Evolutionary conservation across 2,329 filamentous ascomycete species (phyloP).

Genomic region (Dactylellina parvicollis): DNA sequence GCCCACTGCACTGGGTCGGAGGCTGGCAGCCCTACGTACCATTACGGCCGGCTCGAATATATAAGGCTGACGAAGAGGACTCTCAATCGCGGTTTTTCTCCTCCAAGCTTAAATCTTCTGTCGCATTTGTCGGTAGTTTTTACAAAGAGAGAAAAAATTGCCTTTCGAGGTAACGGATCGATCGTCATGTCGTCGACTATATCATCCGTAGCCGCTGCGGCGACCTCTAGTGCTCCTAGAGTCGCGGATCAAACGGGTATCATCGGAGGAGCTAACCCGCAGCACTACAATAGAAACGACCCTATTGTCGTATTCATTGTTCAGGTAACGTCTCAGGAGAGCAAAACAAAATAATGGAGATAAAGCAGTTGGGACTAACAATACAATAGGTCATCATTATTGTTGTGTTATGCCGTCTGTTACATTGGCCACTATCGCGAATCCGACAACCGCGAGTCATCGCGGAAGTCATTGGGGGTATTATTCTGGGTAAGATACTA

Average conservation of each 20-base stretch:
- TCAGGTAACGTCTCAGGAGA: constrained; percentile 66
- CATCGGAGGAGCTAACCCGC: constrained; percentile 75
- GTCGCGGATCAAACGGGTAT: constrained; percentile 72
- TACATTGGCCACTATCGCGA: constrained; percentile 79
- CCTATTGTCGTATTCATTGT: constrained; percentile 81
- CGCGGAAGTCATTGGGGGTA: constrained; percentile 82
- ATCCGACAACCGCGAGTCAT: constrained; percentile 84
- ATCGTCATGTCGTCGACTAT: constrained; percentile 22
- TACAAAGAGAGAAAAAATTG: background rate
- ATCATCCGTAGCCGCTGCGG: constrained; percentile 34
- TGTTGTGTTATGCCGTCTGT: constrained; percentile 76
- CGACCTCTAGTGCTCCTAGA: constrained; percentile 58
- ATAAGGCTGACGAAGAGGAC: too few relatives aligned
- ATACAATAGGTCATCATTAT: constrained; percentile 72
- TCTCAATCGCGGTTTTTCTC: too few relatives aligned
- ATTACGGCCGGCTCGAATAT: too few relatives aligned
- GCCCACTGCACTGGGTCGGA: too few relatives aligned
- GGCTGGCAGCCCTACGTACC: too few relatives aligned
- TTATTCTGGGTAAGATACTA: constrained; percentile 67
- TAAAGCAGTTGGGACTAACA: background rate
- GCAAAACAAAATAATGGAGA: background rate
- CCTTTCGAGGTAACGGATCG: background rate
- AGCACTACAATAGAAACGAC: constrained; percentile 74
- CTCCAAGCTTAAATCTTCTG: too few relatives aligned
- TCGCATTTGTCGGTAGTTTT: too few relatives aligned